These are phyloP conservation scores for Teratosphaeria gauchensis DNA, from an alignment of 2,329 filamentous ascomycete genomes.

Conservation along the genomic window DNA sequence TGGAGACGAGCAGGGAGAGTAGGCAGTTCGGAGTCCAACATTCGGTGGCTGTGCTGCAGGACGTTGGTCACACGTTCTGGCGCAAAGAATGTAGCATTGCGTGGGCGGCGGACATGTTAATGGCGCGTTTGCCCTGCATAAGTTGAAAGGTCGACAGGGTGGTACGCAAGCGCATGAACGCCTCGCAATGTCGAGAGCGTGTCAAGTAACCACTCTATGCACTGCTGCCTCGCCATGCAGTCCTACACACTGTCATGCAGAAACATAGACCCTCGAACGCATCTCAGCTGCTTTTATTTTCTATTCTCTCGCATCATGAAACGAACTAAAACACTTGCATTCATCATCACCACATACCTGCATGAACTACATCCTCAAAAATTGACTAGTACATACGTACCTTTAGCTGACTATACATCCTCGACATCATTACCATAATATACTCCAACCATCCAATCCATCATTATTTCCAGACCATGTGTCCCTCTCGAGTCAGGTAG, in stretches of 20 bases:
- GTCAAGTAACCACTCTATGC: no score
- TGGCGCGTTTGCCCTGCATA: neutral
- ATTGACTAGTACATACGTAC: neutral
- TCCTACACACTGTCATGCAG: neutral
- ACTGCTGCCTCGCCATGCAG: neutral
- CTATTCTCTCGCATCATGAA: neutral
- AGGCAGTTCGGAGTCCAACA: no score
- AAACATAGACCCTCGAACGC: neutral
- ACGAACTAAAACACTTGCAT: neutral
- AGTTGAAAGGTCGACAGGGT: neutral
- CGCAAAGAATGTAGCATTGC: neutral
- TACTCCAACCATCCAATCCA: neutral
- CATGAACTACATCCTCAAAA: neutral
- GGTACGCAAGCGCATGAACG: neutral
- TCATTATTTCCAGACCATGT: no score
- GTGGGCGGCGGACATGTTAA: neutral
- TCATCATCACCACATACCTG: neutral
- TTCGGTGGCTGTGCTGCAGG: neutral
- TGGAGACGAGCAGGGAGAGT: slow-evolving; percentile 61
- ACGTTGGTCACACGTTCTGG: neutral
- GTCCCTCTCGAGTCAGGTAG: no score
- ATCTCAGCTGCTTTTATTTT: neutral
- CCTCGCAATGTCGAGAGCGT: no score
- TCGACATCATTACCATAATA: neutral
- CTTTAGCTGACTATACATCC: neutral